Evolutionary conservation across 2,329 filamentous ascomycete genomes (phyloP), one percentile per base, ranked within the genome.

Genomic region (Xylaria sp.): DNA sequence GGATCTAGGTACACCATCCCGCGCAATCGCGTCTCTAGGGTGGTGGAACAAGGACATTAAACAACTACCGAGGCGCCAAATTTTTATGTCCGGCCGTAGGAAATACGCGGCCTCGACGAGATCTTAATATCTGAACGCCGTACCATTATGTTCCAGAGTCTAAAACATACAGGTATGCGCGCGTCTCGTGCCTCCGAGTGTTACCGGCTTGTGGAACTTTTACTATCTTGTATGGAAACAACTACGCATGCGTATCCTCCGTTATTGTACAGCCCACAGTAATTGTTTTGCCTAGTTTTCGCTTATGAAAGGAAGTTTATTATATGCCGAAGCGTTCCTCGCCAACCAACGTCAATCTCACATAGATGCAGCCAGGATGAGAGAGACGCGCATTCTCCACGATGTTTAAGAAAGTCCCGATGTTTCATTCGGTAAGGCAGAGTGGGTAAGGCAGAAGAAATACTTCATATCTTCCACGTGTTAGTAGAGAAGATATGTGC

Each of bases 391-490:
- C 67, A 67, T 67, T 70, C 70, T 63, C 70, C 70, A 73, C 70
- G 73, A 73, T 69, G 70, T 67, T 70, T 70, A 72, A 70, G 61
- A 75, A 72, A 73, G 65, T 69, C 71, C 75, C 74, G 73, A 76
- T 71, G 72, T 76, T 72, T 72, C 73, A 74, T 70, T 74, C 74
- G 75, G 73, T 73, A 76, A 72, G 64, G 58, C 28, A 55, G 23
- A 60, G 59, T 64, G 63, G 63, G 58, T 60, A 66, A 64, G 57
- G 39, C 57, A 70, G 30, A 61, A 25, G 52, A 58, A 46, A 34
- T 60, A 67, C 61, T 73, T 65, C 61, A 45, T 36, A 48, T 60
- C 66, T 67, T 58, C 63, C 62, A 70, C 66, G 66, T 65, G 64
- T 55, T 39, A 7, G 50, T 45, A 50, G 12, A 52, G 62, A 62